phyloP scores from a whole-genome alignment of 345 rosid species.

The Citrus australasica region DNA sequence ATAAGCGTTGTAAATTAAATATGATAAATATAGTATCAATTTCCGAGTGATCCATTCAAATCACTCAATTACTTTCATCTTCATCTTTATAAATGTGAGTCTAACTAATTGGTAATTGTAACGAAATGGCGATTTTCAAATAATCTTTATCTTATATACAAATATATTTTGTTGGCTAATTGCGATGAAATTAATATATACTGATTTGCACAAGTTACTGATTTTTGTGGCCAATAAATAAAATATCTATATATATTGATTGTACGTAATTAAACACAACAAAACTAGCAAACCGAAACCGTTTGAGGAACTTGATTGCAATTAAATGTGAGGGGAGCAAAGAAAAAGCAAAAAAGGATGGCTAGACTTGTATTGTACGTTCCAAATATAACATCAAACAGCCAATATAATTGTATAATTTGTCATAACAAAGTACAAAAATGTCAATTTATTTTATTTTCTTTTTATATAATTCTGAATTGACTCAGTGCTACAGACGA shows the following conservation, averaged over 20 bases:
- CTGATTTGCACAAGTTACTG: background rate
- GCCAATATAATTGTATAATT: too few species aligned
- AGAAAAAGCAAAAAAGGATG: too few species aligned
- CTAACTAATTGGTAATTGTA: too few species aligned
- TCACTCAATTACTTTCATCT: too few species aligned
- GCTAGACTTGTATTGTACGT: too few species aligned
- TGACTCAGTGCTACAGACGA: background rate
- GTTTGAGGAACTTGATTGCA: background rate
- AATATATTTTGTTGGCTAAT: background rate
- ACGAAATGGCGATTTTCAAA: too few species aligned
- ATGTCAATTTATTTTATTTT: background rate
- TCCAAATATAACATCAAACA: too few species aligned
- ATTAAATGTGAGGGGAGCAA: too few species aligned
- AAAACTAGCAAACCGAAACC: constrained; percentile 6
- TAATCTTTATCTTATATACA: background rate
- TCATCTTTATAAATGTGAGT: too few species aligned
- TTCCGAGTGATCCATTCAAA: background rate
- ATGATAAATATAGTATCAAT: background rate
- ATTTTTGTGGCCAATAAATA: background rate
- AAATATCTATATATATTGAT: too few species aligned
- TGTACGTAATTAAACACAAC: background rate
- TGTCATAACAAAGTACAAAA: background rate
- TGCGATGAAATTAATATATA: too few species aligned
- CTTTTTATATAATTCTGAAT: background rate
- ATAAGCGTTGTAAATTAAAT: too few species aligned